Evolutionary conservation across 129 eudicot species (phyloP), one percentile per base, ranked within the genome.

Genomic region (Flaveria trinervia): DNA sequence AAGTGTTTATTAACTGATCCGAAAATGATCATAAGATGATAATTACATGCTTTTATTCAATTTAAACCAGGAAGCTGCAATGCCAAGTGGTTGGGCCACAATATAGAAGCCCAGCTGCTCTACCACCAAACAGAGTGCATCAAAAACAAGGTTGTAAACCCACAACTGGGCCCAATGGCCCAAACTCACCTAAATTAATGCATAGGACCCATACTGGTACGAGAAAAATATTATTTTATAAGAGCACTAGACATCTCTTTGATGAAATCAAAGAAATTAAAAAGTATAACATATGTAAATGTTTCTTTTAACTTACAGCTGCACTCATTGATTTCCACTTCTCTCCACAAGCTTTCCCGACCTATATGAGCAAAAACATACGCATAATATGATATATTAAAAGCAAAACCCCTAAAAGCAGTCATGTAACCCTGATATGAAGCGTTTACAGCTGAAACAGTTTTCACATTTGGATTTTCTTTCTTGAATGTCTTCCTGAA

Each of bases 341-440:
- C 80, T 84, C 96, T 71, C 98, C 98, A 48, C 97, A 92, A 89
- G 97, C 98, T 87, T 93, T 93, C 30, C 98, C 98, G 20, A 93
- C 97, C 98, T 92, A 57, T 66, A 76, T 64, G 71, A 65, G 15
- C 72, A 74, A 78, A 25, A 18, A 68, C n/a, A 48, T 3, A 28
- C 59, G 69, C 16, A 70, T 71, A 72, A 65, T 20, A 64, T 30
- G 64, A 36, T 45, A 30, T 52, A 26, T n/a, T 16, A 30, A 55
- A 70, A 52, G n/a, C 0, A 17, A 33, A 72, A 67, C 43, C 22
- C 9, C 13, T 20, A 30, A 70, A 33, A 23, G 28, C 61, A 50
- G 15, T 18, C 45, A 46, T 56, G 72, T 61, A 46, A 17, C 70
- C 30, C 57, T n/a, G 65, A 33, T 26, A 4, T 46, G 70, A 66